These are phyloP conservation scores for Trifolium fragiferum DNA, from an alignment of 306 rosid genomes.

Conservation along the genomic window DNA sequence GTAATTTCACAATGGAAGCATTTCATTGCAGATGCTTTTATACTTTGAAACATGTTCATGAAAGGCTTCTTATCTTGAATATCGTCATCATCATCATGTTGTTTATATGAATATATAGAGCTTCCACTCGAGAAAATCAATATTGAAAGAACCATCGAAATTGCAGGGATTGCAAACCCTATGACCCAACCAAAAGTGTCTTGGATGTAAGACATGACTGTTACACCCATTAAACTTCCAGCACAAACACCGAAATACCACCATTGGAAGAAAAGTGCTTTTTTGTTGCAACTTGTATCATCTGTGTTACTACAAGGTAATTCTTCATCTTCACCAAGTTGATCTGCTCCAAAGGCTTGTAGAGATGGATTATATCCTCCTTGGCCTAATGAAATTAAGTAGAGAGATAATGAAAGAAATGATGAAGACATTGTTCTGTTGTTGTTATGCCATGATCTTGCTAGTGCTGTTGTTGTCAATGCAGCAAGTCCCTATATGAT, in stretches of 20 bases:
- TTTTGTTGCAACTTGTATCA: constrained; percentile 52
- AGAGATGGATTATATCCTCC: constrained; percentile 93
- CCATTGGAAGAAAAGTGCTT: constrained; percentile 73
- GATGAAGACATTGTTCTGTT: constrained; percentile 63
- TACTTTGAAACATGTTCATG: constrained; percentile 41
- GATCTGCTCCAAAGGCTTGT: constrained; percentile 93
- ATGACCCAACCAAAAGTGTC: constrained; percentile 90
- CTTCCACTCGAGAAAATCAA: constrained; percentile 71
- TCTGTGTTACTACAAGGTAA: constrained; percentile 64
- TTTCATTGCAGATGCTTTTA: constrained; percentile 64
- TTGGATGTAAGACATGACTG: constrained; percentile 91
- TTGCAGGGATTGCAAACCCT: constrained; percentile 85
- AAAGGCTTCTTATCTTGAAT: constrained; percentile 41
- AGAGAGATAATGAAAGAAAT: constrained; percentile 76
- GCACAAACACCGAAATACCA: constrained; percentile 92
- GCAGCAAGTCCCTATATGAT: constrained; percentile 81
- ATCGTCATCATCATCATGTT: constrained; percentile 33
- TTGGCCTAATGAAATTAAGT: constrained; percentile 81
- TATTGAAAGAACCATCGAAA: constrained; percentile 64
- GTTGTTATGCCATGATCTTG: constrained; percentile 58
- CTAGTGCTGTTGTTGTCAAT: constrained; percentile 75
- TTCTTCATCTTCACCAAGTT: constrained; percentile 74
- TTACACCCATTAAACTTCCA: constrained; percentile 86
- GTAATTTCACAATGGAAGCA: constrained; percentile 54
- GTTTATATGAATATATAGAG: constrained; percentile 62